phyloP scores from a whole-genome alignment of 225 moss, liverwort and hornwort species.

The Pseudoscleropodium purum region DNA sequence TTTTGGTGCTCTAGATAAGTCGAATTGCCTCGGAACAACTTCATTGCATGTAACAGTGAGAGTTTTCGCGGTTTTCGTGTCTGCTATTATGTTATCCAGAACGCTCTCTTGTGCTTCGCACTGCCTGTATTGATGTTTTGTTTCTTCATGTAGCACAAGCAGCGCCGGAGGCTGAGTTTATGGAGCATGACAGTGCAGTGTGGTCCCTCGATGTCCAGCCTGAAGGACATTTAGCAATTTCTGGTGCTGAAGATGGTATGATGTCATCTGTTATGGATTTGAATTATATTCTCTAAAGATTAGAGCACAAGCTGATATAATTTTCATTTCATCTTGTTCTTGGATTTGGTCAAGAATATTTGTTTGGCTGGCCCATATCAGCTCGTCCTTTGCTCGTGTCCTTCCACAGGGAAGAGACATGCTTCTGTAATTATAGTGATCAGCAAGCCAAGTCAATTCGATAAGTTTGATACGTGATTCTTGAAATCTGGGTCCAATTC shows the following conservation, averaged over 20 bases:
- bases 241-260: conserved; percentile 93
- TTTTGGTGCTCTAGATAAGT: background rate
- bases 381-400: background rate
- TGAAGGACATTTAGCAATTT: conserved; percentile 62
- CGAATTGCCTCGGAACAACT: background rate
- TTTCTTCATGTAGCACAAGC: conserved; percentile 25
- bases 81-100: background rate
- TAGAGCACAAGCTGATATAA: background rate
- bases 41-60: background rate
- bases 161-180: conserved; percentile 66
- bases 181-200: conserved; percentile 88
- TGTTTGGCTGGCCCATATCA: background rate
- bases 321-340: background rate
- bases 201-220: conserved; percentile 82
- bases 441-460: background rate
- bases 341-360: background rate
- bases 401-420: background rate
- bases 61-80: background rate
- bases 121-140: background rate
- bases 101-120: background rate
- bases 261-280: background rate
- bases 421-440: background rate
- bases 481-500: background rate
- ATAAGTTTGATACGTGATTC: background rate
- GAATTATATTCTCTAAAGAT: background rate